Evolutionary conservation across 768 basidiomycete genomes (phyloP).

Genomic region (Trametes gibbosa): DNA sequence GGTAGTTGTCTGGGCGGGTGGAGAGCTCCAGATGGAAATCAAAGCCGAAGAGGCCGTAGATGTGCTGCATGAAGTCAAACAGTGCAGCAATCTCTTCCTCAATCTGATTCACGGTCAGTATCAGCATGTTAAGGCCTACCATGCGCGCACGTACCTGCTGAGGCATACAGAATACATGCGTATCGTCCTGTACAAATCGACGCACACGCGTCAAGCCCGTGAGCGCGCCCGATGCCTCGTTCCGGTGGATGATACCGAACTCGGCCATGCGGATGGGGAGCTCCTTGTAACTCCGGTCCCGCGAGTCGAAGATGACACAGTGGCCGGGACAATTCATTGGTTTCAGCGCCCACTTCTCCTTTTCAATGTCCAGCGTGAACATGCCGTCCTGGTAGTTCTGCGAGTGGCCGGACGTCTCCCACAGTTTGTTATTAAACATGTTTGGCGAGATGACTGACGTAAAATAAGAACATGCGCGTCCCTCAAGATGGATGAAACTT

Average conservation of each 20-base stretch:
- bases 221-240: conserved; percentile 93
- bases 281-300: conserved; percentile 93
- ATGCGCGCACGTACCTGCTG: conserved; percentile 58
- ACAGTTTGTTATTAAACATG: conserved; percentile 94
- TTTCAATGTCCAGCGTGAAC: conserved; percentile 93
- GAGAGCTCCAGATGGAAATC: conserved; percentile 92
- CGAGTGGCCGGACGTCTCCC: conserved; percentile 99
- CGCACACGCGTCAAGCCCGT: conserved; percentile 92
- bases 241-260: conserved; percentile 95
- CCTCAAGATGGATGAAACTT: background rate
- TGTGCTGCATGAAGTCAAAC: conserved; percentile 93
- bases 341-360: conserved; percentile 93
- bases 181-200: conserved; percentile 96
- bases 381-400: conserved; percentile 98
- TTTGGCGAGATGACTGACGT: conserved; percentile 90
- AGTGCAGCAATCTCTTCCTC: conserved; percentile 80
- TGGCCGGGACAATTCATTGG: conserved; percentile 99
- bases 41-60: conserved; percentile 94
- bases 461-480: background rate
- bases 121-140: background rate
- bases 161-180: conserved; percentile 97
- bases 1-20: conserved; percentile 91
- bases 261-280: conserved; percentile 97
- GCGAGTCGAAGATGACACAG: conserved; percentile 91
- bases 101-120: conserved; percentile 46